phyloP scores from a whole-genome alignment of 1,139 yeast genomes.

The Kodamaea ohmeri region DNA sequence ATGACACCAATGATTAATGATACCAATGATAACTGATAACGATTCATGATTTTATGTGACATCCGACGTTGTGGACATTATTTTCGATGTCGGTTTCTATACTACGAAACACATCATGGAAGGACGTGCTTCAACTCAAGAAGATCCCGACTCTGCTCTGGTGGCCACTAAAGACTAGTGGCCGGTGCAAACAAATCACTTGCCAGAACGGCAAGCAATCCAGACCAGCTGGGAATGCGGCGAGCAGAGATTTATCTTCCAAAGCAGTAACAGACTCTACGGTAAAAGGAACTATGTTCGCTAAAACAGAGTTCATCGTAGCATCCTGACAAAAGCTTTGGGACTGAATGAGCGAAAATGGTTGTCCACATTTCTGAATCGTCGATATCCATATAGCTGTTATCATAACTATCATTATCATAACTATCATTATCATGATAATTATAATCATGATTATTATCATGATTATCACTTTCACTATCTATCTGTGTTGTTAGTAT shows the following conservation, averaged over 20 bases:
- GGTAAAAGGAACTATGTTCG: constrained; percentile 30
- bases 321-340: constrained; percentile 78
- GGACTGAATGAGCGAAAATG: constrained; percentile 18
- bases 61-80: background rate
- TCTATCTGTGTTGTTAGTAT: constrained; percentile 14
- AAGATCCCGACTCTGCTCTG: constrained; percentile 47
- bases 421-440: background rate
- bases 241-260: constrained; percentile 73
- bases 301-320: constrained; percentile 15
- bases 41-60: background rate
- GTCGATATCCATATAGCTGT: no score
- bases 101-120: constrained; percentile 59
- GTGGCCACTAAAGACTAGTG: constrained; percentile 43
- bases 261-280: constrained; percentile 92
- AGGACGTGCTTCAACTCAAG: constrained; percentile 61
- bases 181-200: constrained; percentile 40
- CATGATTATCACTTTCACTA: background rate
- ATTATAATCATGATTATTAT: no score
- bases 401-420: background rate
- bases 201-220: constrained; percentile 45
- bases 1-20: no score
- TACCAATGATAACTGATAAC: background rate
- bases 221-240: constrained; percentile 37
- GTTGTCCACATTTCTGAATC: background rate
- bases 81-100: constrained; percentile 58